Conservation (phyloP, 1,139 yeast genomes). For the Oligophagozyma castellii region DNA sequence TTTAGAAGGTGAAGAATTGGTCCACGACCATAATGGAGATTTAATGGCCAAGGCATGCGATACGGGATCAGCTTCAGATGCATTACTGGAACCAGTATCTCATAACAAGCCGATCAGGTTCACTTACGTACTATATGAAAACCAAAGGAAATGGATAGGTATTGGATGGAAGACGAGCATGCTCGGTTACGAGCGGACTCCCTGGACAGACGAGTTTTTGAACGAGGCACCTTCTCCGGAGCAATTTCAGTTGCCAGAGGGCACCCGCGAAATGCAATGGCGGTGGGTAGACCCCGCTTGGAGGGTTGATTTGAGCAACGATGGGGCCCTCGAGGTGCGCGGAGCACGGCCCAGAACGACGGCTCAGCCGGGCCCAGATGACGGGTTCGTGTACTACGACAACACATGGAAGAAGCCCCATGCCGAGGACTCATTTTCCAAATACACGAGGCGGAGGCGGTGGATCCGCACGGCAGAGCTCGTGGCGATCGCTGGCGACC, state of each 20-base stretch:
- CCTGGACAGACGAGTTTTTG: constrained; percentile 95
- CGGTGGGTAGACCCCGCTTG: constrained; percentile 91
- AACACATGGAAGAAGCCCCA: constrained; percentile 91
- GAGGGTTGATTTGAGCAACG: constrained; percentile 82
- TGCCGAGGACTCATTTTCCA: constrained; percentile 77
- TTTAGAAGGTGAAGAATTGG: constrained; percentile 4
- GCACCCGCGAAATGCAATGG: constrained; percentile 66
- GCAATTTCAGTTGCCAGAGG: constrained; percentile 65
- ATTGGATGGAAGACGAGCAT: constrained; percentile 95
- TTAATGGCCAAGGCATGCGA: too few relatives aligned
- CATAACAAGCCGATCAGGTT: constrained; percentile 55
- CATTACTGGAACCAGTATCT: constrained; percentile 2
- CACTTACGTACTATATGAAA: constrained; percentile 89
- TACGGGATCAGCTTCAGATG: background rate
- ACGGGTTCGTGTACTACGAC: constrained; percentile 81
- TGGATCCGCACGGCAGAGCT: constrained; percentile 95
- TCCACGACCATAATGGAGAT: background rate
- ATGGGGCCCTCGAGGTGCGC: constrained; percentile 67
- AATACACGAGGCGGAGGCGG: constrained; percentile 86
- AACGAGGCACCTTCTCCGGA: constrained; percentile 79
- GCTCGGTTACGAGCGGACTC: constrained; percentile 81
- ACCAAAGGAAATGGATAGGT: constrained; percentile 95
- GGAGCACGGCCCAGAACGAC: constrained; percentile 57
- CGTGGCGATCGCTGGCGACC: constrained; percentile 22
- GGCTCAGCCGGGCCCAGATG: constrained; percentile 68